phyloP scores from a whole-genome alignment of 1,139 yeast species.

The Debaryomyces sp. region DNA sequence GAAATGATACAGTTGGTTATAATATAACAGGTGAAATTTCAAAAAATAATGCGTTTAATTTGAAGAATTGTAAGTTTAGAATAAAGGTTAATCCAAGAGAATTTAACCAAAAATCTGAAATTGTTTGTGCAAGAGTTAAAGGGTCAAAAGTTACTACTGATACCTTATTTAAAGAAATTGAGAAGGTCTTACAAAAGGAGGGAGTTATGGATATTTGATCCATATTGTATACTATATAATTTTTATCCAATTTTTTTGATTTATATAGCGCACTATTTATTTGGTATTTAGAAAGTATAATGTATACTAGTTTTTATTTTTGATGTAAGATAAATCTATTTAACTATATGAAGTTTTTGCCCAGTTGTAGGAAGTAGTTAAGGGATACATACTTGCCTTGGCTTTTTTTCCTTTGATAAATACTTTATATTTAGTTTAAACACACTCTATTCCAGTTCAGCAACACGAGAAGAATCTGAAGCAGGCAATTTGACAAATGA shows the following conservation, averaged over 20 bases:
- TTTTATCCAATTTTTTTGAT: slow-evolving; percentile 1
- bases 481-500: background rate
- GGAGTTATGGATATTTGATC: slow-evolving; percentile 40
- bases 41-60: slow-evolving; percentile 60
- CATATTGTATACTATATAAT: slow-evolving; percentile 11
- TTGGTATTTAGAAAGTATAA: background rate
- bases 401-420: background rate
- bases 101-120: slow-evolving; percentile 45
- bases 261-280: slow-evolving; percentile 6
- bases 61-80: slow-evolving; percentile 67
- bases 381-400: slow-evolving; percentile 5
- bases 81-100: slow-evolving; percentile 50
- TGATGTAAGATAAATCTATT: background rate
- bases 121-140: slow-evolving; percentile 48
- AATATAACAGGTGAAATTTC: slow-evolving; percentile 63
- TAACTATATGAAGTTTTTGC: background rate
- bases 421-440: background rate
- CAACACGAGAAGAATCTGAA: background rate
- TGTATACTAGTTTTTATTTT: background rate
- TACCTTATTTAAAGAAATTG: slow-evolving; percentile 49
- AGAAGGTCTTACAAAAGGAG: slow-evolving; percentile 49
- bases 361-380: slow-evolving; percentile 1
- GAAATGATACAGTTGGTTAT: slow-evolving; percentile 44
- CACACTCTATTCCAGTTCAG: slow-evolving; percentile 1
- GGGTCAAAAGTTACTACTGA: slow-evolving; percentile 47